phyloP scores from a whole-genome alignment of 2,329 filamentous ascomycete species.

The Dactylellina leptospora region DNA sequence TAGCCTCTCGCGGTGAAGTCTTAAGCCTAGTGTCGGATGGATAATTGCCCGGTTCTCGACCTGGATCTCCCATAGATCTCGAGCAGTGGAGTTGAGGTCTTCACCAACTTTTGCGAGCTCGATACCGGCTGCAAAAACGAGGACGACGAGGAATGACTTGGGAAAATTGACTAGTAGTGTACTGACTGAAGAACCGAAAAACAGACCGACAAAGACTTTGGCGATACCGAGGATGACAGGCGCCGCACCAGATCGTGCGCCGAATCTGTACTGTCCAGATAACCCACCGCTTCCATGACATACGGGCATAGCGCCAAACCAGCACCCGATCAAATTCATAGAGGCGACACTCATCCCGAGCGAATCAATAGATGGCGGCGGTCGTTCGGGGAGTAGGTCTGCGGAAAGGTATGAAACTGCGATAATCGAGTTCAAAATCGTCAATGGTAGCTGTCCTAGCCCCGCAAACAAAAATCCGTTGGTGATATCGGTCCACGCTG shows the following conservation, averaged over 20 bases:
- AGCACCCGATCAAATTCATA: constrained; percentile 86
- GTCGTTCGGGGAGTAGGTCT: constrained; percentile 76
- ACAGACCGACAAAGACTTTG: constrained; percentile 78
- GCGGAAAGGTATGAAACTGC: constrained; percentile 81
- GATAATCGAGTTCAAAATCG: constrained; percentile 89
- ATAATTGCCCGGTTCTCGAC: constrained; percentile 60
- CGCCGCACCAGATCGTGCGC: constrained; percentile 84
- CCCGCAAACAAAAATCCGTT: constrained; percentile 63
- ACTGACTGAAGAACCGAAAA: constrained; percentile 78
- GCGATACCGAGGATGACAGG: constrained; percentile 79
- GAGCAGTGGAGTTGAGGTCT: constrained; percentile 76
- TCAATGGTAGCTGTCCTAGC: constrained; percentile 88
- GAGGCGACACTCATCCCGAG: constrained; percentile 81
- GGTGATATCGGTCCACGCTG: constrained; percentile 50
- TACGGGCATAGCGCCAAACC: constrained; percentile 94
- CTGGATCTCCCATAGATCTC: constrained; percentile 64
- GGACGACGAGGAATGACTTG: constrained; percentile 78
- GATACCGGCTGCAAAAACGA: constrained; percentile 88
- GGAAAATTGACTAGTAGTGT: constrained; percentile 77
- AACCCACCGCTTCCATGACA: constrained; percentile 93
- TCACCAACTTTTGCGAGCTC: constrained; percentile 87
- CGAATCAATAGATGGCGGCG: constrained; percentile 75
- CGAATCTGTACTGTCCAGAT: constrained; percentile 90
- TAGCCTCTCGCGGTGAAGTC: constrained; percentile 59
- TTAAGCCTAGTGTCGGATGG: constrained; percentile 55